Base-by-base conservation (phyloP, 768 basidiomycete species). In the Russula lepida region DNA sequence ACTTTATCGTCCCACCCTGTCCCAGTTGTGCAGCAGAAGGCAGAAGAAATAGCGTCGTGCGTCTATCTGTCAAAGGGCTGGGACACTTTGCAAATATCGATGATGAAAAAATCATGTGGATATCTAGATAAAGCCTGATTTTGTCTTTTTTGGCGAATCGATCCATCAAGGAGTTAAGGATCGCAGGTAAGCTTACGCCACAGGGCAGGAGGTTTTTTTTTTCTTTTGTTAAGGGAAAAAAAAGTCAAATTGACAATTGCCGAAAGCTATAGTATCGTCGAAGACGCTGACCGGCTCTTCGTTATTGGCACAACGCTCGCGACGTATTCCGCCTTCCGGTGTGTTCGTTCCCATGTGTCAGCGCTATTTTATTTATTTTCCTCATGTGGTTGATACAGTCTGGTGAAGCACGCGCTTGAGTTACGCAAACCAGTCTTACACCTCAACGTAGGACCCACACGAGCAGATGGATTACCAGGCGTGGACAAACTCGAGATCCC, bases 301-400 rank as follows among this genome's bases (percentile, higher is more conserved):
- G 75, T 95, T 43, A 74, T 95, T 39, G 95, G 95, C 35, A 95
- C 93, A 0, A 93, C 92, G 1, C 81, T 97, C 28, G 93, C 95
- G 0, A 98, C 95, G 0, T 97, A 89, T 73, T 94, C 91, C 6
- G 92, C 93, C 2, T 97, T 87, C 73, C 79, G 90, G 90, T 89
- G 65, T 27, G 75, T 58, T 32, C 25, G 35, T 37, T 17, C 35
- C 15, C 37, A 3, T 30, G 52, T 27, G 23, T 55, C 15, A 19
- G n/a, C 33, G 21, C 27, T 30, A 25, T 23, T 30, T 15, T 9
- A 4, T n/a, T n/a, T 7, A 44, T 44, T 13, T 19, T 11, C 15
- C 17, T 32, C 62, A 90, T 25, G 12, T 8, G 23, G 50, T 32
- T 28, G 46, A 15, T 15, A 33, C 2, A 62, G 94, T 66, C 74